These are phyloP conservation scores for Microdochium paspali DNA, from an alignment of 2,329 filamentous ascomycete species.

Conservation along the genomic window DNA sequence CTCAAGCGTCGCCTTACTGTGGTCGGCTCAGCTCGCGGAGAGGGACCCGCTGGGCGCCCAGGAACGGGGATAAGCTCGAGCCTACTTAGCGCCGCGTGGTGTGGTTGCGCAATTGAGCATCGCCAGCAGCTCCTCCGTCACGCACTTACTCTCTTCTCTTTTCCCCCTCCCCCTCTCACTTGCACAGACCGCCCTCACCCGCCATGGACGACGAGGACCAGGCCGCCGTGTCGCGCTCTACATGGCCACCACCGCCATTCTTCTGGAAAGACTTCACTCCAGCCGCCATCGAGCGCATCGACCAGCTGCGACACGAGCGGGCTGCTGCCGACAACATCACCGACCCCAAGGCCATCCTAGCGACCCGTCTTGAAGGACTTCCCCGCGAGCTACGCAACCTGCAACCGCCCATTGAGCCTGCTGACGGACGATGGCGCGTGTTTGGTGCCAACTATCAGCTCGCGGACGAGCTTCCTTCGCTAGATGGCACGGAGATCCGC, in stretches of 20 bases:
- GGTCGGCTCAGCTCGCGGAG: no score
- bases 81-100: no score
- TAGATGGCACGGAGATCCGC: slow-evolving; percentile 61
- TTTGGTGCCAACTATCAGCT: slow-evolving; percentile 64
- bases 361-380: slow-evolving; percentile 31
- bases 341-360: slow-evolving; percentile 22
- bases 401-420: slow-evolving; percentile 70
- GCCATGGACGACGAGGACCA: slow-evolving; percentile 18
- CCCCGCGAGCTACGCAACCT: slow-evolving; percentile 67
- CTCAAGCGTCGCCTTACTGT: no score
- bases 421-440: slow-evolving; percentile 58
- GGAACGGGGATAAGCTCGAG: no score
- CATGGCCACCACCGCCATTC: slow-evolving; percentile 78
- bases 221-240: slow-evolving; percentile 38
- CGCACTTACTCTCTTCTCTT: no score
- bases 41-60: no score
- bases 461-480: slow-evolving; percentile 52
- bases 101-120: no score
- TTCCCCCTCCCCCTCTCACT: not conserved
- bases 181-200: not conserved
- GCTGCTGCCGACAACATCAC: slow-evolving; percentile 15
- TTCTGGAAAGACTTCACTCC: slow-evolving; percentile 86
- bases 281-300: slow-evolving; percentile 55
- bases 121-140: no score
- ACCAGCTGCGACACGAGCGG: slow-evolving; percentile 29